phyloP scores from a whole-genome alignment of 208 protist genomes.

The Leishmania lainsoni region DNA sequence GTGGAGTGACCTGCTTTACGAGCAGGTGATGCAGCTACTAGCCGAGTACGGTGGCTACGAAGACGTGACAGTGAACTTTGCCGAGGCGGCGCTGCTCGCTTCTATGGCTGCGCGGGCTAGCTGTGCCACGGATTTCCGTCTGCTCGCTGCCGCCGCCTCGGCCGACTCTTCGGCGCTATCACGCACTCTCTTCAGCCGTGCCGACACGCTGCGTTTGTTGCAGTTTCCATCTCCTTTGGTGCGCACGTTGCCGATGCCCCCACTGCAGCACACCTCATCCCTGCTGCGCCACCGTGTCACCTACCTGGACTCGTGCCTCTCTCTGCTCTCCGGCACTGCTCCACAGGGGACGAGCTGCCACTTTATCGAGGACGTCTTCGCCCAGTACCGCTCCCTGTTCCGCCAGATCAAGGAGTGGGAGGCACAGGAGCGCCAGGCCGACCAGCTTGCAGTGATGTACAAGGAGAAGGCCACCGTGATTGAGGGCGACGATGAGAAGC shows the following conservation, averaged over 20 bases:
- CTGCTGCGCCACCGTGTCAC: slow-evolving; percentile 60
- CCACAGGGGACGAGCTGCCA: slow-evolving; percentile 51
- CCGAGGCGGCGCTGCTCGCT: slow-evolving; percentile 75
- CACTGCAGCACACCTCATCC: slow-evolving; percentile 16
- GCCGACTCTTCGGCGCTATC: slow-evolving; percentile 1
- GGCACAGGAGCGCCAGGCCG: slow-evolving; percentile 64
- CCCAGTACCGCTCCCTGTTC: slow-evolving; percentile 70
- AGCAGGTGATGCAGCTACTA: slow-evolving; percentile 70
- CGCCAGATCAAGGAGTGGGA: slow-evolving; percentile 76
- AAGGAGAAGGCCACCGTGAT: slow-evolving; percentile 90
- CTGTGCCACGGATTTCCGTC: slow-evolving; percentile 30
- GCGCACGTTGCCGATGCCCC: slow-evolving; percentile 38
- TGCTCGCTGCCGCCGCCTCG: slow-evolving; percentile 7
- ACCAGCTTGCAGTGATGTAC: slow-evolving; percentile 90
- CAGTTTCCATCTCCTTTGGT: slow-evolving; percentile 54
- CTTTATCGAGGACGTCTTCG: slow-evolving; percentile 71
- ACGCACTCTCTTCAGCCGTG: slow-evolving; percentile 42
- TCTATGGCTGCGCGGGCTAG: slow-evolving; percentile 61
- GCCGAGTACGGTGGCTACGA: slow-evolving; percentile 85
- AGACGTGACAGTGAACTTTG: slow-evolving; percentile 82
- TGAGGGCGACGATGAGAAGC: slow-evolving; percentile 92
- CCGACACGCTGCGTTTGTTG: slow-evolving; percentile 62
- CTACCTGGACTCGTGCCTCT: slow-evolving; percentile 82
- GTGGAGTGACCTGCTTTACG: slow-evolving; percentile 81
- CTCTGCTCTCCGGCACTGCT: slow-evolving; percentile 48